Conservation (phyloP, 2,329 filamentous ascomycete species). For the Westerdykella ornata region DNA sequence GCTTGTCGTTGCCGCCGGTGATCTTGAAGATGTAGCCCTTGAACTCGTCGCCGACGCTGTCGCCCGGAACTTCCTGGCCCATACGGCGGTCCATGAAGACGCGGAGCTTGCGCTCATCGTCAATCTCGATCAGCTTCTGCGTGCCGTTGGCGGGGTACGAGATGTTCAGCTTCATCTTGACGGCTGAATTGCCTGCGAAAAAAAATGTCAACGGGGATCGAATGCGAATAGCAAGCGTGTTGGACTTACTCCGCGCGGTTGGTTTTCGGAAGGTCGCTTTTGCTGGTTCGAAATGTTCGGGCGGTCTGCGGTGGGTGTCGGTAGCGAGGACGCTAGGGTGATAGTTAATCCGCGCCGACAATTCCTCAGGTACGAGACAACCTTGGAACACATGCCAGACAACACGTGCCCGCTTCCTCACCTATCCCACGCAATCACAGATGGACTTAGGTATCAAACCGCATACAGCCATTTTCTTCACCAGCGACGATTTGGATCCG, state of each 20-base stretch:
- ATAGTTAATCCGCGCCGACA: background rate
- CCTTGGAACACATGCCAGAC: no score
- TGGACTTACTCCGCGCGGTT: background rate
- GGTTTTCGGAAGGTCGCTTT: background rate
- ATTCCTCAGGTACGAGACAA: no score
- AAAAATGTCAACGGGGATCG: background rate
- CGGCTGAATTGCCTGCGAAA: constrained; percentile 12
- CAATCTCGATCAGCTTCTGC: constrained; percentile 98
- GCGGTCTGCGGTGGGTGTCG: background rate
- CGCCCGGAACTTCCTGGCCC: constrained; percentile 86
- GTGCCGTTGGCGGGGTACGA: constrained; percentile 98
- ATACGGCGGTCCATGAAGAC: constrained; percentile 99
- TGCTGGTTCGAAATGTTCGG: background rate
- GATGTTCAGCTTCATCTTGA: constrained; percentile 69
- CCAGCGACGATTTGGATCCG: no score
- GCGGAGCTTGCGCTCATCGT: constrained; percentile 98
- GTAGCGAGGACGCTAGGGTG: background rate
- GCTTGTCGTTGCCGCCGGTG: constrained; percentile 99
- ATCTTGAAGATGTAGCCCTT: constrained; percentile 99
- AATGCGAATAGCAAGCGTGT: background rate
- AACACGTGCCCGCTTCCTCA: no score
- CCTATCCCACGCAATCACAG: no score
- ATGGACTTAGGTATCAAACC: no score
- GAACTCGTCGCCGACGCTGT: constrained; percentile 97
- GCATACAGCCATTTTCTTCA: no score